Evolutionary conservation across 495 filamentous ascomycete species (phyloP).

Genomic region (Podospora conica): DNA sequence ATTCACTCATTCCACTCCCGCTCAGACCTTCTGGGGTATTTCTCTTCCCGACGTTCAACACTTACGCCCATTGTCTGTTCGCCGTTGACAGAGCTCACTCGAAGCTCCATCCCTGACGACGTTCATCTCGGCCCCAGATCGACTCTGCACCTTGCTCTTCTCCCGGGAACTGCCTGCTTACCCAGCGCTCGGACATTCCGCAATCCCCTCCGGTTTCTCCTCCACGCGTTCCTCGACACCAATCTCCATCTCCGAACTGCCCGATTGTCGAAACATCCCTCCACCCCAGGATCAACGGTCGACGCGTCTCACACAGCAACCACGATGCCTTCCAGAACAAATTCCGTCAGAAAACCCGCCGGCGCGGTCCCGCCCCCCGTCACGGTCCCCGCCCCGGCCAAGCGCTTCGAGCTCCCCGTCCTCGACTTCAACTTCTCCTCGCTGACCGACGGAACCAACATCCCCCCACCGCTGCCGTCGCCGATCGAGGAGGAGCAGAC

Average conservation of each 20-base stretch:
- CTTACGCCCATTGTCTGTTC: not conserved
- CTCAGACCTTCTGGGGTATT: not conserved
- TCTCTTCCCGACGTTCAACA: not conserved
- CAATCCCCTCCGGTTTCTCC: slow-evolving; percentile 1
- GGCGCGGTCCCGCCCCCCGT: not conserved
- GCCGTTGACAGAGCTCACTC: not conserved
- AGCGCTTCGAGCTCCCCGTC: slow-evolving; percentile 49
- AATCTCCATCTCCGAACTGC: not conserved
- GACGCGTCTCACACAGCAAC: not conserved
- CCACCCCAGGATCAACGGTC: not conserved
- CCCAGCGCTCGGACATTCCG: slow-evolving; percentile 15
- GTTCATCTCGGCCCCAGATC: not conserved
- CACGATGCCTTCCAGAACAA: slow-evolving; percentile 25
- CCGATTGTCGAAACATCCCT: not conserved
- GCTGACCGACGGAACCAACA: slow-evolving; percentile 52
- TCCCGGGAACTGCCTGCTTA: not conserved
- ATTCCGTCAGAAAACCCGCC: slow-evolving; percentile 14
- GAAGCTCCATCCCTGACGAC: not conserved
- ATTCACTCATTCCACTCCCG: not conserved
- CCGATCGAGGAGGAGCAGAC: slow-evolving; percentile 40
- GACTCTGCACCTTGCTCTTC: not conserved
- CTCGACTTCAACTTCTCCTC: slow-evolving; percentile 47
- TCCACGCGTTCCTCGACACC: not conserved
- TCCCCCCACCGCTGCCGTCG: slow-evolving; percentile 49
- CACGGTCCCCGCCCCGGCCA: slow-evolving; percentile 18